phyloP scores from a whole-genome alignment of 2,329 filamentous ascomycete species.

The Dactylellina parvicollis region DNA sequence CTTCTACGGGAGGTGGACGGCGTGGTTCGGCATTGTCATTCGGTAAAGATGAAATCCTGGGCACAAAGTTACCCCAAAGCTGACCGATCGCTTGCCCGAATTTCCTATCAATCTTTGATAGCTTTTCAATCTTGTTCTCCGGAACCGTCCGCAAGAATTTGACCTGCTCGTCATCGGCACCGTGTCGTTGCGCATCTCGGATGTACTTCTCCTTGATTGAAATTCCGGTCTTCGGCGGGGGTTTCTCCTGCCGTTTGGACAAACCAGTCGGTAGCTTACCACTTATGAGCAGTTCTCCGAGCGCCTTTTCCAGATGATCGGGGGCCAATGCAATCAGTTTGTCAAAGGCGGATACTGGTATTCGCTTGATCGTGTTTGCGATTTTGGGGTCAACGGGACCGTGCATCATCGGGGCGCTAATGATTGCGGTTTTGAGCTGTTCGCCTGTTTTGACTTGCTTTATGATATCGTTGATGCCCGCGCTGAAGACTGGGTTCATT shows the following conservation, averaged over 20 bases:
- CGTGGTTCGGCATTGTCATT: neutral
- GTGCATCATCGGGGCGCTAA: neutral
- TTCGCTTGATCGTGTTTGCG: neutral
- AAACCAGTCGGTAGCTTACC: neutral
- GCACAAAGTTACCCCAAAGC: neutral
- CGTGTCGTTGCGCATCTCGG: neutral
- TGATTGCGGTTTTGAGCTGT: neutral
- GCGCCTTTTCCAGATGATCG: neutral
- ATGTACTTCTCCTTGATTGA: constrained; percentile 1
- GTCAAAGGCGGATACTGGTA: neutral
- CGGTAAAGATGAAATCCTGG: neutral
- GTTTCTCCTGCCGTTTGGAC: neutral
- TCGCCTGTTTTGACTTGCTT: neutral
- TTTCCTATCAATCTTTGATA: neutral
- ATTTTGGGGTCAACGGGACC: no score
- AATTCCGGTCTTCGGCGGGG: neutral
- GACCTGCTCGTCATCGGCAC: neutral
- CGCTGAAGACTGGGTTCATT: neutral
- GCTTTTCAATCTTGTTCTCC: neutral
- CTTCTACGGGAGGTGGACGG: neutral
- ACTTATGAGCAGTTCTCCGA: neutral
- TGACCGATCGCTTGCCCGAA: neutral
- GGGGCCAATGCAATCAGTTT: neutral
- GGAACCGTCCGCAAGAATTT: neutral
- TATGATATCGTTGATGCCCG: neutral